A percentile compares a stretch with the other conserved stretches of the same genome.
phyloP scores from a whole-genome alignment of 768 basidiomycete genomes.

The Kwoniella sp. region DNA sequence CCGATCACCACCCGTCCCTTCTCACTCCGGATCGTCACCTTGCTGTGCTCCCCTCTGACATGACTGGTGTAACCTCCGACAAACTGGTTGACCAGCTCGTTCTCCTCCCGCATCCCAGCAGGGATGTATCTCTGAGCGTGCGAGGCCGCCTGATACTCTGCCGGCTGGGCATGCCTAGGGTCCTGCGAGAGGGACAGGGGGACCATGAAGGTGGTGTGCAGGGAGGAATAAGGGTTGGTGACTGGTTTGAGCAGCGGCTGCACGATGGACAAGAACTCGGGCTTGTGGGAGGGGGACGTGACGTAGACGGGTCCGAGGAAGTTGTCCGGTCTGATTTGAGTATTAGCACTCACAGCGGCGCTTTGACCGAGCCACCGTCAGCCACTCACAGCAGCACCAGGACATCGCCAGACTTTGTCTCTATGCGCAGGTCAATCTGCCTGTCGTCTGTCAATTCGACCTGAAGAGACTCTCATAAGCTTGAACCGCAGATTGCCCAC shows the following conservation, averaged over 20 bases:
- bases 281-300: constrained; percentile 21
- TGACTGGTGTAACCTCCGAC: constrained; percentile 23
- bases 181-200: constrained; percentile 13
- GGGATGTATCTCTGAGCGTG: constrained; percentile 26
- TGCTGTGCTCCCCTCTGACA: constrained; percentile 28
- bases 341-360: neutral
- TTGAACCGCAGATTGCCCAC: neutral
- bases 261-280: constrained; percentile 24
- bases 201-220: constrained; percentile 33
- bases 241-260: constrained; percentile 21
- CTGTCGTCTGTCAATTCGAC: constrained; percentile 33
- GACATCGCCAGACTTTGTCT: constrained; percentile 38
- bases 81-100: constrained; percentile 26
- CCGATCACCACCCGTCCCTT: constrained; percentile 34
- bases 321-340: constrained; percentile 31
- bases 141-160: constrained; percentile 10
- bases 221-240: constrained; percentile 31
- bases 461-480: constrained; percentile 6
- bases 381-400: constrained; percentile 33
- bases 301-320: constrained; percentile 36
- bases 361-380: too few relatives aligned
- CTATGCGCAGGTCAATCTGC: constrained; percentile 38
- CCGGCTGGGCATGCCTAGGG: constrained; percentile 7
- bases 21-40: constrained; percentile 22
- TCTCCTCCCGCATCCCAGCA: constrained; percentile 16